phyloP scores from a whole-genome alignment of 352 stramenopile genomes.

The Globisporangium polare region DNA sequence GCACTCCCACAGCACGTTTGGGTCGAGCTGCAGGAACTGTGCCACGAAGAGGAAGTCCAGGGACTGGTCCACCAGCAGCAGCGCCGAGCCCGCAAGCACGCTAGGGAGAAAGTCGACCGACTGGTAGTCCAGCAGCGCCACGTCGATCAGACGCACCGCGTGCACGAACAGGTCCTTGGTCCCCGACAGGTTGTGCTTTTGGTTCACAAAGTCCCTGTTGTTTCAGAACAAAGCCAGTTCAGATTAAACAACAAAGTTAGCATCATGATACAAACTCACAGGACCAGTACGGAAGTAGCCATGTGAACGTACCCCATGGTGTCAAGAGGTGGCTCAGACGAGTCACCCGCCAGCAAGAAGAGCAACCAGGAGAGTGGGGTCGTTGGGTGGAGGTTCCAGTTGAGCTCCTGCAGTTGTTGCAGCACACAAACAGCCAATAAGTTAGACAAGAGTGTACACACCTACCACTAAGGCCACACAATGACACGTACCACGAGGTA shows the following conservation, averaged over 20 bases:
- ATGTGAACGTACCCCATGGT: conserved; percentile 51
- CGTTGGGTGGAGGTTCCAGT: conserved; percentile 80
- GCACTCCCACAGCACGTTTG: conserved; percentile 76
- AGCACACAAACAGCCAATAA: conserved; percentile 8
- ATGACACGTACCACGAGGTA: conserved; percentile 48
- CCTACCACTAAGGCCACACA: not conserved
- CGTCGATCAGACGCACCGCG: conserved; percentile 66
- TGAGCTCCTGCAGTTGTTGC: conserved; percentile 48
- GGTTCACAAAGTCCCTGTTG: conserved; percentile 60
- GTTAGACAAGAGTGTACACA: conserved; percentile 13
- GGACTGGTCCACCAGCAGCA: conserved; percentile 62
- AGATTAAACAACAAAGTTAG: conserved; percentile 1
- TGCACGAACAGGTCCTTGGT: conserved; percentile 73
- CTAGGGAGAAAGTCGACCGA: conserved; percentile 74
- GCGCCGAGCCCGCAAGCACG: conserved; percentile 62
- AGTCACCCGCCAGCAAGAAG: conserved; percentile 69
- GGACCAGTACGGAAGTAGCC: not conserved
- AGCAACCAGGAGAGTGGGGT: conserved; percentile 73
- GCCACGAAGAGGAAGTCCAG: conserved; percentile 79
- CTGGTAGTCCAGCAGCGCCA: conserved; percentile 73
- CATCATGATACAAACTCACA: not conserved
- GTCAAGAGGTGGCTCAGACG: conserved; percentile 56
- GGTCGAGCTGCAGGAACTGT: conserved; percentile 76
- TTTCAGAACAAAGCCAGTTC: not conserved
- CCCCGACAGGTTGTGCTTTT: conserved; percentile 47